These are phyloP conservation scores for Breynia disticha DNA, from an alignment of 441 rosid species.

Conservation along the genomic window DNA sequence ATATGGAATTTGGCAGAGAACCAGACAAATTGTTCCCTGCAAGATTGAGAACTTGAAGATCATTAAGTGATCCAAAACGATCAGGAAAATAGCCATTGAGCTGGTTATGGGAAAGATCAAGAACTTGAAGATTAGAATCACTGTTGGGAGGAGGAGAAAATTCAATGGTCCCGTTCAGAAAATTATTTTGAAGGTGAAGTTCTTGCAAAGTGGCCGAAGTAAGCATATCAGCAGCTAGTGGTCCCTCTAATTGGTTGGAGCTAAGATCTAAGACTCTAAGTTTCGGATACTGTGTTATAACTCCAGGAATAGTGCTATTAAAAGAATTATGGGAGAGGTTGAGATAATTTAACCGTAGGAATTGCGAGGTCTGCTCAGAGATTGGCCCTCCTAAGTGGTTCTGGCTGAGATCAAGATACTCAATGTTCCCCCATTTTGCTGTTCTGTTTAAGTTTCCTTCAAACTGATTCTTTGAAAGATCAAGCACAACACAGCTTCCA, in stretches of 20 bases:
- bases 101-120: conserved; percentile 76
- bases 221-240: conserved; percentile 50
- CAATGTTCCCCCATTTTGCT: conserved; percentile 70
- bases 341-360: conserved; percentile 79
- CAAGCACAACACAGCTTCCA: conserved; percentile 69
- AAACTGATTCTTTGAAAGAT: conserved; percentile 77
- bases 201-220: conserved; percentile 62
- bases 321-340: conserved; percentile 81
- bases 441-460: conserved; percentile 75
- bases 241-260: conserved; percentile 64
- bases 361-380: conserved; percentile 71
- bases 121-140: conserved; percentile 44
- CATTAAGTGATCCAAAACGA: conserved; percentile 48
- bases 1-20: conserved; percentile 70
- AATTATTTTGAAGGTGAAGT: conserved; percentile 62
- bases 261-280: conserved; percentile 80
- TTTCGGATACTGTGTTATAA: conserved; percentile 58
- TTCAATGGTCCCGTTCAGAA: conserved; percentile 46
- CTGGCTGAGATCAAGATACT: conserved; percentile 83
- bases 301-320: conserved; percentile 52
- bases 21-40: conserved; percentile 83
- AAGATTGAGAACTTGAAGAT: conserved; percentile 64
- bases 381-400: conserved; percentile 66
- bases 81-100: conserved; percentile 65
- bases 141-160: conserved; percentile 35